Evolutionary conservation across 1,139 yeast genomes (phyloP).

Genomic region (Yarrowia galli): DNA sequence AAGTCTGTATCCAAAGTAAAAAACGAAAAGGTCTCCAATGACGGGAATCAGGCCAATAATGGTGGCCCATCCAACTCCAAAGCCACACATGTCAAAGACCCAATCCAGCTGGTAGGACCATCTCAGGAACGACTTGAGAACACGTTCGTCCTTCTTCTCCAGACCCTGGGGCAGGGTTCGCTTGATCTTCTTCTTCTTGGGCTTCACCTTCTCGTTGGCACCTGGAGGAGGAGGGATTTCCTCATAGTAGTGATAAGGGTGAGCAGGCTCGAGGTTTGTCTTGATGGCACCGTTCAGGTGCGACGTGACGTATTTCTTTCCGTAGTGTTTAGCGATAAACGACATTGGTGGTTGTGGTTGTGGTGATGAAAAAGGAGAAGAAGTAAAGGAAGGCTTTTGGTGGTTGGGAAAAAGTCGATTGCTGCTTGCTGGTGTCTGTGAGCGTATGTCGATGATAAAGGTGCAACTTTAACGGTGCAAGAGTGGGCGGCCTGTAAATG

Average conservation of each 20-base stretch:
- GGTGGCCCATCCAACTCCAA: constrained; percentile 76
- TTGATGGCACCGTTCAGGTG: constrained; percentile 37
- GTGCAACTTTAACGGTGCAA: constrained; percentile 9
- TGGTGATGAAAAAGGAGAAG: neutral
- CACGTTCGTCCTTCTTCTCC: constrained; percentile 60
- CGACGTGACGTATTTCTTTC: constrained; percentile 33
- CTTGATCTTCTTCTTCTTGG: constrained; percentile 45
- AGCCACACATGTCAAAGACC: constrained; percentile 67
- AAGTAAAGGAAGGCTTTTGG: no score
- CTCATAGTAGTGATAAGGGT: constrained; percentile 36
- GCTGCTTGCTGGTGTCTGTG: neutral
- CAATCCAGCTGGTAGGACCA: constrained; percentile 70
- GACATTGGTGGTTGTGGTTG: constrained; percentile 8
- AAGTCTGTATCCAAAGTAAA: constrained; percentile 59
- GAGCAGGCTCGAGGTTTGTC: constrained; percentile 37
- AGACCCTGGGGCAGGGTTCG: constrained; percentile 61
- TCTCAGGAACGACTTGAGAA: constrained; percentile 62
- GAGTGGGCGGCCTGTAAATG: neutral
- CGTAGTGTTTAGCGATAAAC: constrained; percentile 35
- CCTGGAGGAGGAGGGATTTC: constrained; percentile 36
- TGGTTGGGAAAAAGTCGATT: neutral
- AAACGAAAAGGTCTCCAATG: constrained; percentile 63
- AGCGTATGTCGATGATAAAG: neutral
- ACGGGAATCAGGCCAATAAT: constrained; percentile 72
- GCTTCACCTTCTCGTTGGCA: constrained; percentile 43